Evolutionary conservation across 176 grass and related monocot species (phyloP).

Genomic region (Carex scoparia): DNA sequence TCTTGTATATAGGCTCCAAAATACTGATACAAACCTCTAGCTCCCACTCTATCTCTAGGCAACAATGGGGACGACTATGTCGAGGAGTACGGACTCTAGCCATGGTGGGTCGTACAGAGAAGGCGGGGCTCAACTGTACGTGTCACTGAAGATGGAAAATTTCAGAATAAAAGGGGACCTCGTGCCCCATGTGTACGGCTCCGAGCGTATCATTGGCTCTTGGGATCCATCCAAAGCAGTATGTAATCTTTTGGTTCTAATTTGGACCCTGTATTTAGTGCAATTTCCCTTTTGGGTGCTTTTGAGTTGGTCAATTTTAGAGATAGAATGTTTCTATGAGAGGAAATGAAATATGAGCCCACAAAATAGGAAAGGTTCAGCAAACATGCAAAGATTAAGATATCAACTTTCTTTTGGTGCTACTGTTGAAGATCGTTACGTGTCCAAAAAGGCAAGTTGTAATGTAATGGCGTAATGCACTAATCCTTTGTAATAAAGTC

Average conservation of each 20-base stretch:
- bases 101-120: slow-evolving; percentile 54
- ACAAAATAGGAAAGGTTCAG: not conserved
- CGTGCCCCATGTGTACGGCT: slow-evolving; percentile 89
- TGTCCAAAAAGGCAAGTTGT: not conserved
- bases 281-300: not conserved
- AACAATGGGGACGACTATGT: slow-evolving; percentile 27
- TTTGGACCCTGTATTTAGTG: not conserved
- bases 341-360: not conserved
- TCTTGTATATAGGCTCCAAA: not conserved
- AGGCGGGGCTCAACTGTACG: slow-evolving; percentile 87
- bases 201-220: slow-evolving; percentile 82
- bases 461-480: not conserved
- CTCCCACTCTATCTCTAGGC: not conserved
- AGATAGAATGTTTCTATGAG: not conserved
- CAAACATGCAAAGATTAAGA: not conserved
- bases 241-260: slow-evolving; percentile 8
- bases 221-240: slow-evolving; percentile 83
- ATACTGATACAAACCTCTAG: not conserved
- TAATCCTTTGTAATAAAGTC: not conserved
- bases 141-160: slow-evolving; percentile 97
- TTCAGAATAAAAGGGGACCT: slow-evolving; percentile 72
- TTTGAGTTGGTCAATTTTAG: not conserved
- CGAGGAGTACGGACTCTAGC: slow-evolving; percentile 25
- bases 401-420: not conserved
- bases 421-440: not conserved